phyloP scores from a whole-genome alignment of 495 filamentous ascomycete genomes.

The Aspergillus bridgeri region DNA sequence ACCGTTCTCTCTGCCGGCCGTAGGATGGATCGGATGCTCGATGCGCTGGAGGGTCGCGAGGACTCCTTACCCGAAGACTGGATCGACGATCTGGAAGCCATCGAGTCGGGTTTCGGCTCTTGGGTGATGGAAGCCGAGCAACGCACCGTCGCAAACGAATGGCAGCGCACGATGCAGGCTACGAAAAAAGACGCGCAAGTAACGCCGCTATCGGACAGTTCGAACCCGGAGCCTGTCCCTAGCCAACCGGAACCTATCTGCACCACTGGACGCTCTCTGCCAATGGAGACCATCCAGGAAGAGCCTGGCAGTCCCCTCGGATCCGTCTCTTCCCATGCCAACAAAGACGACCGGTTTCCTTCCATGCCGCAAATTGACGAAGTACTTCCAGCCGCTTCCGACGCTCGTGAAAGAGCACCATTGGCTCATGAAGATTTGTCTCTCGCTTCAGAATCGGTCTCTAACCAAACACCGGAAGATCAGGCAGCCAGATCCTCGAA shows the following conservation, averaged over 20 bases:
- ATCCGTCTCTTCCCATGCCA: background rate
- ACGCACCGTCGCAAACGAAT: conserved; percentile 44
- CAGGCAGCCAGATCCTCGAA: background rate
- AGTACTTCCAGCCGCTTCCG: background rate
- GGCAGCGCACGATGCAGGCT: conserved; percentile 23
- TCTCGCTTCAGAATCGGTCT: background rate
- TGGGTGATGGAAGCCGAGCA: conserved; percentile 64
- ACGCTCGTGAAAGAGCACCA: background rate
- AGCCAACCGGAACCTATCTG: conserved; percentile 3
- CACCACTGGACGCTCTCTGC: conserved; percentile 5
- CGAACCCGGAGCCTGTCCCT: background rate
- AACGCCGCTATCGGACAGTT: background rate
- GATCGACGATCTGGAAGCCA: conserved; percentile 76
- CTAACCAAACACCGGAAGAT: background rate
- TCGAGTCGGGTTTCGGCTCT: conserved; percentile 75
- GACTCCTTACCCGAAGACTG: conserved; percentile 84
- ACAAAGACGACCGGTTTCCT: background rate
- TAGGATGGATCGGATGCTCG: conserved; percentile 77
- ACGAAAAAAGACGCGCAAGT: conserved; percentile 7
- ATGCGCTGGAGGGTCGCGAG: conserved; percentile 73
- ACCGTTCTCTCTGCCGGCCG: conserved; percentile 69
- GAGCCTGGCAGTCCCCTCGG: conserved; percentile 15
- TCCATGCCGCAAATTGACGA: background rate
- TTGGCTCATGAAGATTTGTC: background rate
- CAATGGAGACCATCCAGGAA: conserved; percentile 30